Evolutionary conservation across 2,329 filamentous ascomycete genomes (phyloP), one percentile per base, ranked within the genome.

Genomic region (Xylariaceae sp.): DNA sequence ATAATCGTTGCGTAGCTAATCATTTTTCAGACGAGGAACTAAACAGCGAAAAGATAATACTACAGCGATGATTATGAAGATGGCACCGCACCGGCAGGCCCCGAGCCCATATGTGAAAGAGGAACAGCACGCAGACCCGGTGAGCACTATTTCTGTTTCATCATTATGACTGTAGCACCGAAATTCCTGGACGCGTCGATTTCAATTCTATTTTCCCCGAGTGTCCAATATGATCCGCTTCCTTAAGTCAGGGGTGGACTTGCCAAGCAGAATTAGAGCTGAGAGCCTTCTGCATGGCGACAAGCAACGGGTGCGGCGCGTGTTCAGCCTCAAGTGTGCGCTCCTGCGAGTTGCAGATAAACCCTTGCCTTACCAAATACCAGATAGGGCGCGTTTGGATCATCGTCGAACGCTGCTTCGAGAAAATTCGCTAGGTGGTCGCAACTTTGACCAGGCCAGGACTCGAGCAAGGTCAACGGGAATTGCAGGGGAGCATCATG

Each of bases 401-500:
- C 41, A 42, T 48, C 37, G 49, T n/a, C 42, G 39, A 29, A 46
- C 29, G 47, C 71, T 62, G 68, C 70, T 75, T 75, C 72, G 71
- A 75, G 73, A 76, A 75, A 69, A 67, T 65, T 51, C 63, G 64
- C 61, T 67, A 66, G 67, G 70, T 69, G 55, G 72, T 75, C 72
- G 73, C 75, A 77, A 75, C 71, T 73, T 70, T 75, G 71, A 62
- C 74, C 68, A 64, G 69, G 72, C 69, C 69, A 71, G 71, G 73
- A 74, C 71, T 72, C 66, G 67, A 61, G 55, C 56, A 60, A 61
- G 50, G 18, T 53, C 57, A 40, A 61, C 67, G 68, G 75, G 72
- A 75, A 75, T 76, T 75, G 63, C 77, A 80, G 74, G 78, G 76
- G 74, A 70, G 61, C 52, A 63, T 72, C 67, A 69, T 76, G 79